These are phyloP conservation scores for Barbarea vulgaris DNA, from an alignment of 345 rosid species.

Conservation along the genomic window DNA sequence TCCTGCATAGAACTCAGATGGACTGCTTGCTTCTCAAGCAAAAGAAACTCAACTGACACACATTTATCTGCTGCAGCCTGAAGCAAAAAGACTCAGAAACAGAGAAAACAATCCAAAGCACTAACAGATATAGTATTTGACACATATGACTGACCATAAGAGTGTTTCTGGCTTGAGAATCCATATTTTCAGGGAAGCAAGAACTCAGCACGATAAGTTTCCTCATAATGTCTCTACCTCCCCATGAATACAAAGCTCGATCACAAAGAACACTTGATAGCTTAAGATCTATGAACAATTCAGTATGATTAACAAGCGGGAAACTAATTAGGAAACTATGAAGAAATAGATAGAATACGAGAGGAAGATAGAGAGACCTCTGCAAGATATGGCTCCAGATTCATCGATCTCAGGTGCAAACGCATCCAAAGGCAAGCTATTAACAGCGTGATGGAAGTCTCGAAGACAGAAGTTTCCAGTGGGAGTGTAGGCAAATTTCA, in stretches of 20 bases:
- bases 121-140: not conserved
- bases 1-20: conserved; percentile 56
- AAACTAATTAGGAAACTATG: not conserved
- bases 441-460: conserved; percentile 83
- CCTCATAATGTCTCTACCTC: conserved; percentile 62
- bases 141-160: conserved; percentile 58
- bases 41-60: conserved; percentile 70
- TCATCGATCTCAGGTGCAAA: conserved; percentile 62
- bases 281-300: conserved; percentile 50
- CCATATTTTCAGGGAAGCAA: conserved; percentile 51
- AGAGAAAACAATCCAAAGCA: not conserved
- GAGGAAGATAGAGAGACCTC: conserved; percentile 44
- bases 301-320: not conserved
- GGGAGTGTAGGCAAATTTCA: conserved; percentile 67
- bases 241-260: conserved; percentile 72
- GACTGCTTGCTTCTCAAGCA: conserved; percentile 58
- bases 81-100: conserved; percentile 4
- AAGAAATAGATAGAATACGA: not conserved
- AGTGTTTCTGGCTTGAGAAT: conserved; percentile 46
- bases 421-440: conserved; percentile 60
- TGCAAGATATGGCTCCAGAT: conserved; percentile 47
- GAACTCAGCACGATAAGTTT: conserved; percentile 76
- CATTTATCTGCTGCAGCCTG: conserved; percentile 88
- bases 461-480: conserved; percentile 63
- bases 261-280: conserved; percentile 67